Percentiles rank a stretch among this genome's conserved stretches.
phyloP scores from a whole-genome alignment of 1,284 basidiomycete species.

The Pseudozyma hubeiensis region DNA sequence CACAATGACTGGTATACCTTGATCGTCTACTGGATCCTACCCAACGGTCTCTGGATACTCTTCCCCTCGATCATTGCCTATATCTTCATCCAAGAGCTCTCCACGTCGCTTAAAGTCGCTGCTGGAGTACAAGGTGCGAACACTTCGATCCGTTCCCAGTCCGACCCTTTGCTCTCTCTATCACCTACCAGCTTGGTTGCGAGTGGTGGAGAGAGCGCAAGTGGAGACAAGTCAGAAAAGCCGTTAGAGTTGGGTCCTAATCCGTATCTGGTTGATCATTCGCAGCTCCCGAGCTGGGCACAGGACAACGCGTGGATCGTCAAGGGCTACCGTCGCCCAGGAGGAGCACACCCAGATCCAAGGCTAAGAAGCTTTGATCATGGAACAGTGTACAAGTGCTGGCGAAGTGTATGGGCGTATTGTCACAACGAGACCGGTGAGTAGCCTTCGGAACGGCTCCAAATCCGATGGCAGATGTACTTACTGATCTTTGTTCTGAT shows the following conservation, averaged over 20 bases:
- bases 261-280: slow-evolving; percentile 57
- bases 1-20: slow-evolving; percentile 77
- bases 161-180: neutral
- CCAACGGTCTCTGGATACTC: slow-evolving; percentile 82
- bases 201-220: neutral
- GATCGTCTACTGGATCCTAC: slow-evolving; percentile 78
- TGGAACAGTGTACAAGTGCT: slow-evolving; percentile 61
- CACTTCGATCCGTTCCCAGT: slow-evolving; percentile 2
- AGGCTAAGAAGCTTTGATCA: slow-evolving; percentile 55
- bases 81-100: slow-evolving; percentile 38
- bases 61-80: slow-evolving; percentile 75
- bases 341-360: slow-evolving; percentile 39
- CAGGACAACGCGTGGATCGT: slow-evolving; percentile 63
- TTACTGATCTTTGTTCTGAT: neutral
- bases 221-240: neutral
- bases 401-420: slow-evolving; percentile 65
- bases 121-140: slow-evolving; percentile 51
- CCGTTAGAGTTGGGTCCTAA: slow-evolving; percentile 17
- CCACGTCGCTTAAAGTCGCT: slow-evolving; percentile 36
- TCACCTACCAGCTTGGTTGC: neutral
- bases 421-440: slow-evolving; percentile 67
- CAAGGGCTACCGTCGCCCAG: slow-evolving; percentile 64
- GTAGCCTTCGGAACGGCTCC: neutral
- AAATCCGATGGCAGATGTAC: neutral
- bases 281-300: slow-evolving; percentile 61